Evolutionary conservation across 1,284 basidiomycete genomes (phyloP).

Genomic region (Binderoboletus segoi): DNA sequence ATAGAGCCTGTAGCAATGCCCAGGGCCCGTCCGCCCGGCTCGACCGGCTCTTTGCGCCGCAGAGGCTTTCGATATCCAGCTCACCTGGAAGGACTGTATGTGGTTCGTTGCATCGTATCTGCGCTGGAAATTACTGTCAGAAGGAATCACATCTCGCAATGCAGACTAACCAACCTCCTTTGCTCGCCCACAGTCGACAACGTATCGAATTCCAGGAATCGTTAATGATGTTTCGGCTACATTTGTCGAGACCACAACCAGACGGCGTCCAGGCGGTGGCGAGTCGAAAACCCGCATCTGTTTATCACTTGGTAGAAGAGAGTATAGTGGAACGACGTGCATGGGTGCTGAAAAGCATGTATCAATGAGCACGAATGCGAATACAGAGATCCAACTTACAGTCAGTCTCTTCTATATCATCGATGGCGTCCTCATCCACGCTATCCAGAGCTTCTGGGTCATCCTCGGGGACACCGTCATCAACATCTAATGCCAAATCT

Average conservation of each 20-base stretch:
- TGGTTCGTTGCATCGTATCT: conserved; percentile 95
- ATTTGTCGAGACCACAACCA: conserved; percentile 97
- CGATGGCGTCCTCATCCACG: conserved; percentile 57
- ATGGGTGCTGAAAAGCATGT: conserved; percentile 58
- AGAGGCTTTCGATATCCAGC: conserved; percentile 95
- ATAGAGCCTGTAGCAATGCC: conserved; percentile 91
- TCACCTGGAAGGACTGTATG: conserved; percentile 96
- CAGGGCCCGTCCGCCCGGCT: conserved; percentile 94
- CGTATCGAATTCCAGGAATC: conserved; percentile 97
- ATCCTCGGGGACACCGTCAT: conserved; percentile 50
- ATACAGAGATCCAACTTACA: conserved; percentile 44
- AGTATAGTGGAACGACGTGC: conserved; percentile 95
- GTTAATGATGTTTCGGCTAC: conserved; percentile 98
- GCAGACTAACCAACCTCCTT: conserved; percentile 72
- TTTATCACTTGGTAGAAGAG: conserved; percentile 93
- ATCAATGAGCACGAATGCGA: not conserved
- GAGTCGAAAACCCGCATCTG: conserved; percentile 96
- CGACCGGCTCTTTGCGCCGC: conserved; percentile 93
- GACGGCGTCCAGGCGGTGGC: conserved; percentile 81
- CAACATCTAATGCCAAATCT: conserved; percentile 58
- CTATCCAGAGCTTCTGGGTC: conserved; percentile 53
- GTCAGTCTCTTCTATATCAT: conserved; percentile 61
- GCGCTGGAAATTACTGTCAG: conserved; percentile 60
- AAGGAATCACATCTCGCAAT: not conserved
- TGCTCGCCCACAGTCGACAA: conserved; percentile 94